These are phyloP conservation scores for Trichomonas tenax DNA, from an alignment of 208 protist genomes.

Conservation along the genomic window DNA sequence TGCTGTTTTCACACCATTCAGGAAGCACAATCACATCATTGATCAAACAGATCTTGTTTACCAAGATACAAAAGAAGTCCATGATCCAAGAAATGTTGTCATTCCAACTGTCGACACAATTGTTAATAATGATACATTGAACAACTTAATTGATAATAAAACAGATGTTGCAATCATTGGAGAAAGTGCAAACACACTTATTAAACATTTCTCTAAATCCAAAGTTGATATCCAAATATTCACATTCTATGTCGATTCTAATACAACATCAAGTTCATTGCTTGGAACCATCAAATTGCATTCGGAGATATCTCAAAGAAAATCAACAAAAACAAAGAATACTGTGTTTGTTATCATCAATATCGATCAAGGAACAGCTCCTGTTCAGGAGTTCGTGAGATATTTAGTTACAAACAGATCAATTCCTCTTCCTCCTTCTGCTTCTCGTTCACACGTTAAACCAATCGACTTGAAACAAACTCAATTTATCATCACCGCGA, in stretches of 20 bases:
- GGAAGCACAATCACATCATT: neutral
- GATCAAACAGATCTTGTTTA: neutral
- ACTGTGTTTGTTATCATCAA: neutral
- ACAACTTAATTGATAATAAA: neutral
- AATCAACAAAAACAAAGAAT: neutral
- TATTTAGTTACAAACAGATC: neutral
- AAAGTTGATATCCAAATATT: neutral
- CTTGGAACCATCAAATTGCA: neutral
- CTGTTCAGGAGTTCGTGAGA: neutral
- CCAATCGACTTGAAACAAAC: neutral
- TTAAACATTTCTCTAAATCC: neutral
- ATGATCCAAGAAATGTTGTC: neutral
- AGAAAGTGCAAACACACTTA: neutral
- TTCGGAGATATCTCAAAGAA: neutral
- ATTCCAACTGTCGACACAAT: neutral
- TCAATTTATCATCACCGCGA: neutral
- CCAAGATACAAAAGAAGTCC: neutral
- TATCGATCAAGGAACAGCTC: neutral
- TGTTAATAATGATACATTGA: neutral
- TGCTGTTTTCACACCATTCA: neutral
- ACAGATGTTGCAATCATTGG: neutral
- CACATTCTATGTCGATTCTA: neutral
- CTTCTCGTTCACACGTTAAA: neutral
- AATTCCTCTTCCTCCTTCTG: neutral
- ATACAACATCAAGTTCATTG: neutral